Evolutionary conservation across 2,329 filamentous ascomycete genomes (phyloP), one percentile per base, ranked within the genome.

Genomic region (Colletotrichum tamarilloi): DNA sequence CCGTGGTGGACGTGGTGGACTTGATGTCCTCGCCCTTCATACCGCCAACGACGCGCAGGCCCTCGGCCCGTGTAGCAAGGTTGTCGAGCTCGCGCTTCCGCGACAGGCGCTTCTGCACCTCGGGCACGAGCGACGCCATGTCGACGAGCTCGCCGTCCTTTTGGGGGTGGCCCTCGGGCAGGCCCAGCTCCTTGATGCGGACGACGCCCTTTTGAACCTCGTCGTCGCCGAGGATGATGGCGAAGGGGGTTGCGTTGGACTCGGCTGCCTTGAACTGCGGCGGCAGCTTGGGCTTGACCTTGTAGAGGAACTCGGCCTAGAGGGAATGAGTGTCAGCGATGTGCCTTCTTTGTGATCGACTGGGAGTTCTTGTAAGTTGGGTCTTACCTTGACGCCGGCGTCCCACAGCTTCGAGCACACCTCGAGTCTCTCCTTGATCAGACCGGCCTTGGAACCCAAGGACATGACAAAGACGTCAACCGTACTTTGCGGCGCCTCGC

Each of bases 401-500:
- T 95, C 92, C 95, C 96, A 97, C 62, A 98, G 86, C 76, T 87
- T 87, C 76, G 91, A 89, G 72, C 92, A 92, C 49, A 98, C 89
- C 30, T 91, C 86, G 91, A 98, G 95, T 76, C 96, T 93, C 86
- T 98, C 93, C 76, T 92, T 91, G 67, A 98, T 84, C 75, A 97
- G 87, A 58, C 94, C 95, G 19, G 89, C 93, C 84, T 95, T 96
- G 66, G 94, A 93, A 67, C 95, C 95, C 79, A 98, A 95, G 0
- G 95, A 95, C 95, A 98, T 98, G 79, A 98, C 93, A 83, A 92
- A 98, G 58, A 95, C 95, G 80, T 98, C 95, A 3, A 95, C 92
- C 77, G 79, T 92, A 95, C 76, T 88, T 87, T 75, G 93, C 3
- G 72, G 65, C 1, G 74, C 84, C 35, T 84, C 82, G 67, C 85